Evolutionary conservation across 176 grass and related monocot genomes (phyloP), one percentile per base, ranked within the genome.

Genomic region (Oryza nivara): DNA sequence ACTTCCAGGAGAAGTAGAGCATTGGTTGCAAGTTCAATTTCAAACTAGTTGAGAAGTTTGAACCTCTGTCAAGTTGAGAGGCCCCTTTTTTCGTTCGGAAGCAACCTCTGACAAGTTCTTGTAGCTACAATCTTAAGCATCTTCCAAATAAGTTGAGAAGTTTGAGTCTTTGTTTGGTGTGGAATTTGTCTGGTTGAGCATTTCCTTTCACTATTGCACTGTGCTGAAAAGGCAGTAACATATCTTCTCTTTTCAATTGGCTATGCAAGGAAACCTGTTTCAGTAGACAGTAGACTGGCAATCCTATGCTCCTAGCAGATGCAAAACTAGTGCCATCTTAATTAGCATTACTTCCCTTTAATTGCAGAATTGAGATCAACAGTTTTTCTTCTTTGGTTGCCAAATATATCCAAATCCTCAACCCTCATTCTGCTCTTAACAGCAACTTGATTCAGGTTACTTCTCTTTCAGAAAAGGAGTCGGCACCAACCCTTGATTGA

Each of bases 371-470:
- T 60, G 19, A 60, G 2, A 60, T 60, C 56, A 60, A n/a, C 56
- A n/a, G 0, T n/a, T 60, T 60, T 60, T 60, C 56, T 25, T 78
- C 25, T 13, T 34, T 41, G 58, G 64, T 87, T 69, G 75, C 38
- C 58, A 61, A 68, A 63, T 63, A 79, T 63, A 79, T 63, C 79
- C 26, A 87, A 90, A 80, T 80, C 36, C 12, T 12, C 16, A 68
- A 36, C 52, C 65, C 64, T 66, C 22, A 7, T 51, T 15, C 38
- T 75, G 65, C 75, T 49, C 75, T 8, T 41, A 51, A 17, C 68
- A 48, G 67, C 67, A 44, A 67, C 32, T 44, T 67, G 51, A 48
- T 80, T 87, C 74, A 20, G 75, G 75, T 71, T 80, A 75, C 58
- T 56, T 48, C 22, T 74, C 25, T 58, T 75, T 28, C 28, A 63